These are phyloP conservation scores for Nasturtium officinale DNA, from an alignment of 345 rosid species.

Conservation along the genomic window DNA sequence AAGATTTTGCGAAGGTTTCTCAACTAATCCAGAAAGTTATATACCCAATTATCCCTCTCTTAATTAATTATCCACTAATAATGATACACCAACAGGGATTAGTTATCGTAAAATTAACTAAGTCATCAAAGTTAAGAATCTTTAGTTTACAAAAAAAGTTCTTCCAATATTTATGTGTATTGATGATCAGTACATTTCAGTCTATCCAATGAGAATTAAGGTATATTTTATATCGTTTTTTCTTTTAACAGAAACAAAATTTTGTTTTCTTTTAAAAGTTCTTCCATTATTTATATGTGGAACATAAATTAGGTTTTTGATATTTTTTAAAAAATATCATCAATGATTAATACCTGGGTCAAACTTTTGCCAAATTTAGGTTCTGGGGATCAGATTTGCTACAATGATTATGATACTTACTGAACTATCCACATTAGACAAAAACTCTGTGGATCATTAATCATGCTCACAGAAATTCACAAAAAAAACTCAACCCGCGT, in stretches of 20 bases:
- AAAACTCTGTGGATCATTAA: too few species aligned
- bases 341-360: too few species aligned
- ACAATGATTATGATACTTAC: too few species aligned
- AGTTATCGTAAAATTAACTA: slow-evolving; percentile 26
- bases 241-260: not conserved
- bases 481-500: too few species aligned
- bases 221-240: not conserved
- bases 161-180: not conserved
- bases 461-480: too few species aligned
- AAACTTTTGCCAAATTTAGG: too few species aligned
- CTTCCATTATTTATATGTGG: too few species aligned
- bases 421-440: too few species aligned
- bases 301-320: too few species aligned
- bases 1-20: slow-evolving; percentile 36
- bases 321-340: too few species aligned
- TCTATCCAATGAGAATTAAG: not conserved
- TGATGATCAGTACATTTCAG: not conserved
- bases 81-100: slow-evolving; percentile 36
- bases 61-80: slow-evolving; percentile 23
- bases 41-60: slow-evolving; percentile 9
- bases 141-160: not conserved
- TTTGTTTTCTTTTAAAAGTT: too few species aligned
- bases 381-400: too few species aligned
- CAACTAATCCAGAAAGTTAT: slow-evolving; percentile 42
- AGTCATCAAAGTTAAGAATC: slow-evolving; percentile 11